Evolutionary conservation across 306 rosid genomes (phyloP), one percentile per base, ranked within the genome.

Genomic region (Quillaja saponaria): DNA sequence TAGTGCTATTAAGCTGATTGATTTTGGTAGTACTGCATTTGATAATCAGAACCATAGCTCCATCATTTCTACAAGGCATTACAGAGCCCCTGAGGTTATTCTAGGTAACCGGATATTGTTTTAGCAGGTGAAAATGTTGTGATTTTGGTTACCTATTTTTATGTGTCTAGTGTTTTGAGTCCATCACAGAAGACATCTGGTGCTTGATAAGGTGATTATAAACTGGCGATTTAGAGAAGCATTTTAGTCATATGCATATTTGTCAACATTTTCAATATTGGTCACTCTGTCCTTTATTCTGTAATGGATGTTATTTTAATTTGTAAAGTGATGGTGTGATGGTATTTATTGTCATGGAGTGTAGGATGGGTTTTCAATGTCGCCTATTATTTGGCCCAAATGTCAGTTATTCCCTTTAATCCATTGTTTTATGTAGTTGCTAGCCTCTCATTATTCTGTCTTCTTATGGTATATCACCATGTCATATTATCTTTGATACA

Each of bases 1-100:
- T 78, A 87, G 96, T 85, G 95, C 96, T 81, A 87, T 91, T 87
- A 91, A 91, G 95, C 95, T 91, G 91, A 91, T 91, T 82, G 97
- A 91, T 88, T 91, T 91, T 80, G 97, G 97, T 78, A 91, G 97
- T 85, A 71, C 97, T 68, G 91, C 88, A 62, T 82, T 56, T 85
- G 97, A 86, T 72, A 82, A 83, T 80, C 87, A 91, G 85, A 82
- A 60, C 44, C 97, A 84, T 82, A 84, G 90, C 92, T 87, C 97
- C 84, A 82, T 84, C 85, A 96, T 91, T 76, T 85, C 85, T 73
- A 91, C 96, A 67, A 85, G 97, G 82, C 97, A 91, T 85, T 91
- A 91, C 87, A 81, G 96, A 80, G 96, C 96, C 81, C 97, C 96
- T 72, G 97, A 91, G 91, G 74, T 87, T 68, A 87, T 91, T 67